These are phyloP conservation scores for Geotrichum reessii DNA, from an alignment of 1,139 yeast species.

Conservation along the genomic window DNA sequence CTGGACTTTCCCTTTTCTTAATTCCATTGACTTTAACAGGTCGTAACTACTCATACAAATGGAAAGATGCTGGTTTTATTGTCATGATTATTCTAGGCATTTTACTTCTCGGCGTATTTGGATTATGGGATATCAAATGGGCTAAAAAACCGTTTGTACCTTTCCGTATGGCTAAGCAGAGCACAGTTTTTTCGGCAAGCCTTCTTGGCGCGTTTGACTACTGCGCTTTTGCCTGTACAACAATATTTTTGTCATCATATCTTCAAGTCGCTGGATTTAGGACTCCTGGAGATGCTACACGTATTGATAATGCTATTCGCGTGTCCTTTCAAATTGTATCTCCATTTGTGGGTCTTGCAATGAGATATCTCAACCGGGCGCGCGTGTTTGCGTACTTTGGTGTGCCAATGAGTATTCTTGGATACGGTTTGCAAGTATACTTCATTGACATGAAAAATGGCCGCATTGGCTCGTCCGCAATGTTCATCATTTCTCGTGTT, in stretches of 20 bases:
- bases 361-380: slow-evolving; percentile 2
- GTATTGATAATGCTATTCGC: slow-evolving; percentile 7
- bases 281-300: slow-evolving; percentile 7
- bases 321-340: slow-evolving; percentile 9
- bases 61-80: slow-evolving; percentile 8
- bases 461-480: slow-evolving; percentile 4
- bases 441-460: slow-evolving; percentile 2
- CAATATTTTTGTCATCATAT: slow-evolving; percentile 5
- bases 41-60: slow-evolving; percentile 1
- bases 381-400: slow-evolving; percentile 7
- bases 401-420: slow-evolving; percentile 4
- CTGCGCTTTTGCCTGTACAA: not conserved
- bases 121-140: slow-evolving; percentile 2
- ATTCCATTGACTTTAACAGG: slow-evolving; percentile 20
- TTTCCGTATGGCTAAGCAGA: not conserved
- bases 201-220: slow-evolving; percentile 4
- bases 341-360: slow-evolving; percentile 3
- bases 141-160: slow-evolving; percentile 12
- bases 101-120: not conserved
- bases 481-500: slow-evolving; percentile 20
- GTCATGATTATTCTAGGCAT: slow-evolving; percentile 7
- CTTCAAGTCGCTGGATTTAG: slow-evolving; percentile 6
- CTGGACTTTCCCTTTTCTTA: slow-evolving; percentile 19
- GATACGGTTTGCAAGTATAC: slow-evolving; percentile 7
- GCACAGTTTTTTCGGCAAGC: slow-evolving; percentile 7